These are phyloP conservation scores for Ustilago nuda DNA, from an alignment of 1,284 basidiomycete species.

Conservation along the genomic window DNA sequence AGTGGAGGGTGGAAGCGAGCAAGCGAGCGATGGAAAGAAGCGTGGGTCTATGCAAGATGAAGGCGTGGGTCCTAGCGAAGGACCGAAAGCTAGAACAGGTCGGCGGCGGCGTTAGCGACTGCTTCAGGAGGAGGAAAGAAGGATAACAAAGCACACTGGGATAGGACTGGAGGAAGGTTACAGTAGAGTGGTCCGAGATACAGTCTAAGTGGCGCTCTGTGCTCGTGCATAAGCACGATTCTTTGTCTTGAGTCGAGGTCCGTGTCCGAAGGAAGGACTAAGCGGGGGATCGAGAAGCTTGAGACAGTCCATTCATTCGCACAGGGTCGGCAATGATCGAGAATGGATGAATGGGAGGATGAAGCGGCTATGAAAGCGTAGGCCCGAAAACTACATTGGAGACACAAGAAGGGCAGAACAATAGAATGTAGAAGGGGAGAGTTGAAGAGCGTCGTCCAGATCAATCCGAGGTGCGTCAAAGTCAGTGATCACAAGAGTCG, in stretches of 20 bases:
- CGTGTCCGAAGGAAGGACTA: neutral
- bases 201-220: constrained; percentile 21
- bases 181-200: neutral
- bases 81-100: constrained; percentile 2
- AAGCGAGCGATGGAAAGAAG: neutral
- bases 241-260: constrained; percentile 6
- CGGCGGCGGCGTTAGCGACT: neutral
- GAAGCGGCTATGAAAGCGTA: neutral
- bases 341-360: neutral
- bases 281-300: neutral
- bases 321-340: neutral
- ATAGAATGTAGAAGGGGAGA: neutral
- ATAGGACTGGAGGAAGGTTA: neutral
- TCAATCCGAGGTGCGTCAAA: too few relatives aligned
- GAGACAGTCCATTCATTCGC: neutral
- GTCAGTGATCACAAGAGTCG: too few relatives aligned
- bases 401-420: neutral
- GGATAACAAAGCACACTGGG: neutral
- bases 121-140: neutral
- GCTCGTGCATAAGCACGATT: constrained; percentile 23
- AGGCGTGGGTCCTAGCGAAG: constrained; percentile 11
- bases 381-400: neutral
- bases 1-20: neutral
- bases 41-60: constrained; percentile 24
- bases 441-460: too few relatives aligned